Evolutionary conservation across 2,329 filamentous ascomycete species (phyloP), one percentile per base, ranked within the genome.

Genomic region (Exophiala sideris): DNA sequence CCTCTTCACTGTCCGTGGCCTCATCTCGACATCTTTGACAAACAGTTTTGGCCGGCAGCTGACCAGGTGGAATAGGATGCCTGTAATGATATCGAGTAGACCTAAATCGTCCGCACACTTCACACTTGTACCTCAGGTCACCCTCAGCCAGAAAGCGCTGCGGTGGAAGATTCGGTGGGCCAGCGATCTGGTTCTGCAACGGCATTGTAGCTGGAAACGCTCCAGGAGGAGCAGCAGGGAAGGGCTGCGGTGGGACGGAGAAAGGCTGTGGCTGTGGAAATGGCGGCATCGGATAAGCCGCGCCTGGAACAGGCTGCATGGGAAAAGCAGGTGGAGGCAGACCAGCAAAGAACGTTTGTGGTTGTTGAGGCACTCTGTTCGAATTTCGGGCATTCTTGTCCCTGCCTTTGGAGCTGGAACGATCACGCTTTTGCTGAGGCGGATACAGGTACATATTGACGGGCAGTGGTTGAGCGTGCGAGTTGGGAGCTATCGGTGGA

Each of bases 1-100:
- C 50, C 12, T 63, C 57, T 42, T 63, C 61, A 48, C 55, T 62
- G 29, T 59, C 60, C 5, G 61, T 62, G 14, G 51, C 58, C 11
- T 50, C 48, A 41, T 61, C 46, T 24, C 58, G 52, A 44, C 61
- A 64, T 45, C 54, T 61, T 20, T 52, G 55, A 45, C 62, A 64
- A 10, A 63, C 56, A 3, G 58, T 63, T 29, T 54, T 60, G 10
- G 29, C 45, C 7, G 62, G 62, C 9, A 60, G 36, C 35, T 61
- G 56, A 29, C 61, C 61, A 18, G 57, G 48, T 34, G 50, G 51
- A 7, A 64, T 49, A 11, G 58, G 61, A 40, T 63, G 61, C 29
- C 49, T 58, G 51, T 59, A 60, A 32, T 64, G 61, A 48, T 62
- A 63, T 33, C 56, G 54, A 8, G 61, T 45, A 32, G 62, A 64